Conservation (phyloP, 169 alveolate genomes). For the Eimeria necatrix region DNA sequence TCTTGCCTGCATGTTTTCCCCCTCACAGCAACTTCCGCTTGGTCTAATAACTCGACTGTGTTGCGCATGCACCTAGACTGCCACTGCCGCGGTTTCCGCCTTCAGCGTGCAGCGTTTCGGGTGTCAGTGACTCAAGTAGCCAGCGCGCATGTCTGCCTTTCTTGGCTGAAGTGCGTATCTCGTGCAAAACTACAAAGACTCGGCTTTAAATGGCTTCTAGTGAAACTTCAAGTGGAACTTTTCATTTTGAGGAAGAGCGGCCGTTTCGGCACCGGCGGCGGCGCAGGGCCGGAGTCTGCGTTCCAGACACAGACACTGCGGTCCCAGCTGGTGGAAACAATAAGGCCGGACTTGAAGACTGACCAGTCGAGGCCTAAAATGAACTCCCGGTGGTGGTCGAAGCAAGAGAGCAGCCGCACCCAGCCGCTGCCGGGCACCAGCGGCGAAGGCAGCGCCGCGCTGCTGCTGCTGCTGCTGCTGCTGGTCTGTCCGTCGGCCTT, state of each 20-base stretch:
- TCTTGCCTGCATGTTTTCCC: too few relatives aligned
- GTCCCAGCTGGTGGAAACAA: conserved; percentile 80
- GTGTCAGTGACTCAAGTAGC: too few relatives aligned
- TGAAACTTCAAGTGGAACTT: background rate
- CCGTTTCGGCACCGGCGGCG: conserved; percentile 11
- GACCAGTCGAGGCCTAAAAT: conserved; percentile 81
- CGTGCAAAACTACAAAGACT: background rate
- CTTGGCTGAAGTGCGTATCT: background rate
- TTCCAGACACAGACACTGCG: conserved; percentile 73
- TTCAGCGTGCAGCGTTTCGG: too few relatives aligned
- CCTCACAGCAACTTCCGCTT: too few relatives aligned
- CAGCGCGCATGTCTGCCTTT: background rate
- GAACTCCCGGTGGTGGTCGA: conserved; percentile 79
- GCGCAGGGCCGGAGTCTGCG: conserved; percentile 27
- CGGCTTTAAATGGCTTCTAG: background rate
- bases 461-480: background rate
- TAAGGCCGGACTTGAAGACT: conserved; percentile 15
- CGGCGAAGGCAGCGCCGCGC: background rate
- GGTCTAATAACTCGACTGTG: too few relatives aligned
- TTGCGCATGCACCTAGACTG: too few relatives aligned
- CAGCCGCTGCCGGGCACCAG: background rate
- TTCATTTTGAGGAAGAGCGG: background rate
- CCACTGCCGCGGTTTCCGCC: too few relatives aligned
- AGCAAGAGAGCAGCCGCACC: conserved; percentile 9
- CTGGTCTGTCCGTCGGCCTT: background rate